A percentile compares a stretch with the other conserved stretches of the same genome.
phyloP scores from a whole-genome alignment of 106 monocot genomes.

The Acorus calamus region DNA sequence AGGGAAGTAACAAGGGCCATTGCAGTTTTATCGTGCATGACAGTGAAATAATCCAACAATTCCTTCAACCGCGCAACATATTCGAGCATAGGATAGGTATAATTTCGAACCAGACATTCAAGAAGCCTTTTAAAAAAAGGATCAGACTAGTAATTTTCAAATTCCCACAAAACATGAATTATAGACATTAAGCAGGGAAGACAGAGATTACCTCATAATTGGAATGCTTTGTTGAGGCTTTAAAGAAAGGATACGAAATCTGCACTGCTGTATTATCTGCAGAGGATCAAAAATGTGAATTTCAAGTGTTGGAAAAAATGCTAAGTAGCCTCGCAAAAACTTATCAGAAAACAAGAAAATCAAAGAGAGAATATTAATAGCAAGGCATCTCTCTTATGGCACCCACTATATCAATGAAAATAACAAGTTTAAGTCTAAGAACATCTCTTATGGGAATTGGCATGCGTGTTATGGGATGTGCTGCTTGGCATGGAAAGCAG shows the following conservation, averaged over 20 bases:
- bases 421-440: too few relatives aligned
- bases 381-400: background rate
- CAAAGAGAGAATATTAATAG: background rate
- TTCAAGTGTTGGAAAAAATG: too few relatives aligned
- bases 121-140: slow-evolving; percentile 43
- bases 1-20: slow-evolving; percentile 34
- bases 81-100: slow-evolving; percentile 66
- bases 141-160: background rate
- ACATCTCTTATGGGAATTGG: too few relatives aligned
- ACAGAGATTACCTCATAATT: slow-evolving; percentile 48
- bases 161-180: background rate
- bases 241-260: slow-evolving; percentile 64
- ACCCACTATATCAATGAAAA: too few relatives aligned
- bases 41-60: slow-evolving; percentile 82
- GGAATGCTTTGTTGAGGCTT: slow-evolving; percentile 54
- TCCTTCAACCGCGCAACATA: slow-evolving; percentile 70
- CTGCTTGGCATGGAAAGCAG: too few relatives aligned
- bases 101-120: slow-evolving; percentile 45
- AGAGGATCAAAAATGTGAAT: background rate
- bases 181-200: background rate
- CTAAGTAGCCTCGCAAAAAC: too few relatives aligned
- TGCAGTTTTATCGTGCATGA: slow-evolving; percentile 65
- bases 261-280: slow-evolving; percentile 87
- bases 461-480: too few relatives aligned
- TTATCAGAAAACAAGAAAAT: background rate